phyloP scores from a whole-genome alignment of 2,329 filamentous ascomycete genomes.

The Arthrobotrys musiformis region DNA sequence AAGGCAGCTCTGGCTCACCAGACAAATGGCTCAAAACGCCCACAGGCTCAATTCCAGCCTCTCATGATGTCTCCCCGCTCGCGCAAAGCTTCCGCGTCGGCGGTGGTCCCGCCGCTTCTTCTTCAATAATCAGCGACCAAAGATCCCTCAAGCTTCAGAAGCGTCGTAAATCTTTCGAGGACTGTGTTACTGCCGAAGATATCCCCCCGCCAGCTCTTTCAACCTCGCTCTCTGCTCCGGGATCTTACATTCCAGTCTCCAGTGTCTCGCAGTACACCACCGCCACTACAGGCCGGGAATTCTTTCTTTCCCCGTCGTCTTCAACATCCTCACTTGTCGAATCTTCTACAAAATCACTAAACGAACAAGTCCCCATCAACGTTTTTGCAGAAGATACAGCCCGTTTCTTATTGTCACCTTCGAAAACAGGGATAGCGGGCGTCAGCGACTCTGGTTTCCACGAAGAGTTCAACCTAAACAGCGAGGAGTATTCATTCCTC shows the following conservation, averaged over 20 bases:
- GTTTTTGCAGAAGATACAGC: constrained; percentile 57
- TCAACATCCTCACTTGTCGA: constrained; percentile 59
- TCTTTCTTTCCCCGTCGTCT: constrained; percentile 58
- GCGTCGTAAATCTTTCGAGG: constrained; percentile 58
- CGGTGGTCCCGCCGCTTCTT: not conserved
- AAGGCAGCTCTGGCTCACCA: constrained; percentile 54
- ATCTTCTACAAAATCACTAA: constrained; percentile 54
- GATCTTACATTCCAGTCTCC: constrained; percentile 52
- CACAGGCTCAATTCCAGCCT: constrained; percentile 56
- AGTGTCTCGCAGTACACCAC: constrained; percentile 54
- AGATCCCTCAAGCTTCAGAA: constrained; percentile 55
- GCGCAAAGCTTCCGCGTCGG: constrained; percentile 43
- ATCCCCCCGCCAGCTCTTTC: constrained; percentile 55
- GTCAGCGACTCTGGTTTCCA: constrained; percentile 54
- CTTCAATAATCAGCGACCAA: constrained; percentile 14
- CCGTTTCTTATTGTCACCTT: constrained; percentile 55
- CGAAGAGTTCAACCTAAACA: constrained; percentile 58
- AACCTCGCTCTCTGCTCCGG: constrained; percentile 49
- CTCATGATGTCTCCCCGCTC: constrained; percentile 37
- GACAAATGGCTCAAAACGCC: constrained; percentile 59
- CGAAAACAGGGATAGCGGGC: constrained; percentile 47
- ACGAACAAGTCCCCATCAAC: constrained; percentile 57
- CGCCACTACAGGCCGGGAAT: constrained; percentile 34
- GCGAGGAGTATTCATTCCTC: constrained; percentile 58
- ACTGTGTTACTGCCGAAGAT: constrained; percentile 58